Base-by-base conservation (phyloP, 2,329 filamentous ascomycete species). In the Phoma sp. region DNA sequence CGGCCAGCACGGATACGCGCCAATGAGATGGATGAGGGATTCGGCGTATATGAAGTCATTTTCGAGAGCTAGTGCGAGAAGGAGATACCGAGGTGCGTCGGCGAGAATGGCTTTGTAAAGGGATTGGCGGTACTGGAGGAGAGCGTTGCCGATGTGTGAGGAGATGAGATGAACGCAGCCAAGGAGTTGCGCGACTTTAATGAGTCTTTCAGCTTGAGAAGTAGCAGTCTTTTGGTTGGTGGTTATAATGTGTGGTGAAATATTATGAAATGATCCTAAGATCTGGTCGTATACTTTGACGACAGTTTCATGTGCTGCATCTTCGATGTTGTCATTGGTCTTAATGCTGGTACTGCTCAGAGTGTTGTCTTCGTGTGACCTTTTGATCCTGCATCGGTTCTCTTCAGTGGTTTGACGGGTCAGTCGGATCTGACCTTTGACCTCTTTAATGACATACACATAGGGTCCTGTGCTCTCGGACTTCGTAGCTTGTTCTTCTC, bases 1-100 rank as follows among this genome's bases (percentile, higher is more conserved):
- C 14, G 23, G 39, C 7, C 30, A 30, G 25, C 18, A 18, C 55
- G 73, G 71, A 18, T 66, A 62, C 0, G 49, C 74, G 45, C 74
- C 72, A 1, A 67, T 62, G 7, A 77, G 48, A 53, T 78, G 74
- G 15, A 75, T 66, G 2, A 75, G 60, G 12, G 71, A 65, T 42
- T 77, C 76, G 5, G 68, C 68, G 56, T 72, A 77, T 11, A 77
- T 67, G 1, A 51, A 42, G 1, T 47, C 42, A 42, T 66, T 68
- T 23, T 72, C 42, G 2, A 77, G 56, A 1, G 60, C 34, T 1
- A 70, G 45, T 0, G 65, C 61, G n/a, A 77, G 52, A 1, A 64
- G 53, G 0, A 76, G 60, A 66, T 71, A 77, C 17, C 68, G 66
- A 6, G 63, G 0, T 12, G 75, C 66, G 17, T 74, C 66, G n/a